Evolutionary conservation across 768 basidiomycete species (phyloP), one percentile per base, ranked within the genome.

Genomic region (Dacryopinax primogenitus): DNA sequence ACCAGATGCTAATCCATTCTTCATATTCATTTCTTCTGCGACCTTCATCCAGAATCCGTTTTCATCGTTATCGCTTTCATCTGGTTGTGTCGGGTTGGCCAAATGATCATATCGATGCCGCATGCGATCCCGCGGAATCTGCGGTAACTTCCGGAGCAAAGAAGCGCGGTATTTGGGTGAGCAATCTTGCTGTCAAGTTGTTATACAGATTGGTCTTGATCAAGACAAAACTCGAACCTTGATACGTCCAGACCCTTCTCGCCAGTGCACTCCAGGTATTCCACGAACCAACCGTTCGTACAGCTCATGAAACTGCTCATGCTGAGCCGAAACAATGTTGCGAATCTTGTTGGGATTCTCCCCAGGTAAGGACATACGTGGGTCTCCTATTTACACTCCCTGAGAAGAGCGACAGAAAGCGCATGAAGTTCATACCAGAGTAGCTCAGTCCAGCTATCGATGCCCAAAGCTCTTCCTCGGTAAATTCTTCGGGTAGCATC

Each of bases 291-390:
- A 78, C 30, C 86, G 82, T 73, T 85, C 84, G 78, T 98, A 98
- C 66, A 98, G 77, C 72, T 89, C 88, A 66, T 83, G 83, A 76
- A 98, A 98, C 74, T 93, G 90, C 18, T 81, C 80, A 18, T 80
- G 79, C 77, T 96, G 91, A 62, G 84, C 84, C 65, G 79, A 78
- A 41, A 98, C 94, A 70, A 99, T 97, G 75, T 97, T 98, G 58
- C 78, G 78, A n/a, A 99, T 87, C 77, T 99, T 99, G 67, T 83
- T 80, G 32, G 93, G 86, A 76, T 98, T 96, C 80, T 99, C 96
- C 0, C 86, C 92, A 0, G 93, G 93, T 58, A 88, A 71, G 9
- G 69, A 69, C 96, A 99, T 99, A 47, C 96, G 84, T 33, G 91
- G 90, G 72, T 99, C 93, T 21, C 93, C 93, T 41, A 76, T 62